Conservation (phyloP, 2,329 filamentous ascomycete species). For the Arthrobotrys iridis region DNA sequence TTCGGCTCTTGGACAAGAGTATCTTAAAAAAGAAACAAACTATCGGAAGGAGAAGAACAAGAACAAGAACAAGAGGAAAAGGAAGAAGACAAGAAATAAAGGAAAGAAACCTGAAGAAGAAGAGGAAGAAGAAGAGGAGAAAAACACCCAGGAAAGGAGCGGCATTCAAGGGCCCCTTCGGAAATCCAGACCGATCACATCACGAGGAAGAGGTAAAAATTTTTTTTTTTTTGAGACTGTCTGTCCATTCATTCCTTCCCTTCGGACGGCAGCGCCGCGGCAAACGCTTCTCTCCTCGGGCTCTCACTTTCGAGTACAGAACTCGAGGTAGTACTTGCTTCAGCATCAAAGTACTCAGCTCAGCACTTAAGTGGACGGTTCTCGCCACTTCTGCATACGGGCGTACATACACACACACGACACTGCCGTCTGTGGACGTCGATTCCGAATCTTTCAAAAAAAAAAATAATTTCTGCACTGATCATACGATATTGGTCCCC, state of each 20-base stretch:
- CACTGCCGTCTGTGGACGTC: too few relatives aligned
- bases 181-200: constrained; percentile 4
- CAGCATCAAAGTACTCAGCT: too few relatives aligned
- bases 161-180: not conserved
- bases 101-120: not conserved
- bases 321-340: too few relatives aligned
- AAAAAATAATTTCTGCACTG: constrained; percentile 1
- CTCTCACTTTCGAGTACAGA: not conserved
- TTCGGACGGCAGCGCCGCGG: not conserved
- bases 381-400: too few relatives aligned
- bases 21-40: too few relatives aligned
- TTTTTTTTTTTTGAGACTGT: not conserved
- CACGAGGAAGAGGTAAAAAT: not conserved
- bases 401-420: too few relatives aligned
- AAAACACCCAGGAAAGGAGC: not conserved
- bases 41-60: too few relatives aligned
- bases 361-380: too few relatives aligned
- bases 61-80: too few relatives aligned
- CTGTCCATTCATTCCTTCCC: not conserved
- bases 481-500: constrained; percentile 34
- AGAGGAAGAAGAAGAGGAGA: not conserved
- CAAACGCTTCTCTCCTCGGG: not conserved
- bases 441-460: too few relatives aligned
- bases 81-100: not conserved
- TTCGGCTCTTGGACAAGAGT: too few relatives aligned